Evolutionary conservation across 768 basidiomycete genomes (phyloP).

Genomic region (Rossbeevera mucosa): DNA sequence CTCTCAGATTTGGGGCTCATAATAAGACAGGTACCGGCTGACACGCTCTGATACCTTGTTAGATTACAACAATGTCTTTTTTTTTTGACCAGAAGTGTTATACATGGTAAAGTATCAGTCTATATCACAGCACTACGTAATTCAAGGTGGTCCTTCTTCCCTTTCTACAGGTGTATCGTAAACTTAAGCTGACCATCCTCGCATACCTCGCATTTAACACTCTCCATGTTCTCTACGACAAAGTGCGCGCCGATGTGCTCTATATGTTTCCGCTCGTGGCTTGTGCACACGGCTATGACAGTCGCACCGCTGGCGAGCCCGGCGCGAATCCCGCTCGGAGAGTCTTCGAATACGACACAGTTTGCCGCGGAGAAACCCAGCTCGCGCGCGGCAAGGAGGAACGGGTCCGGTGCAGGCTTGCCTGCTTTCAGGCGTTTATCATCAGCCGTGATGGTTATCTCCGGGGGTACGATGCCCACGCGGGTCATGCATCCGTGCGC

Average conservation of each 20-base stretch:
- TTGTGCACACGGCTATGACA: constrained; percentile 72
- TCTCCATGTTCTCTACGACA: constrained; percentile 52
- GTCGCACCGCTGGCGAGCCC: constrained; percentile 71
- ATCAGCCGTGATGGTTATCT: constrained; percentile 71
- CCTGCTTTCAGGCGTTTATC: constrained; percentile 67
- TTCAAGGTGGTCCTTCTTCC: background rate
- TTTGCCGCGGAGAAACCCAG: constrained; percentile 51
- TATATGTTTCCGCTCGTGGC: constrained; percentile 54
- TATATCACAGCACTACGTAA: background rate
- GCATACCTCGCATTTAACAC: constrained; percentile 38
- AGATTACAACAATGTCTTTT: no score
- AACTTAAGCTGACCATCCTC: constrained; percentile 43
- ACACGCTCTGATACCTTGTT: no score
- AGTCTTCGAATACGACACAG: constrained; percentile 81
- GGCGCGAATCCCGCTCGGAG: constrained; percentile 57
- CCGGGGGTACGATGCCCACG: constrained; percentile 63
- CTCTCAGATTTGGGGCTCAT: no score
- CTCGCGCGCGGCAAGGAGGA: constrained; percentile 57
- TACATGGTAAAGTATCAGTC: background rate
- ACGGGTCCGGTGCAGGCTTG: constrained; percentile 60
- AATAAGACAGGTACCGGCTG: no score
- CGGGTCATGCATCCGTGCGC: constrained; percentile 67
- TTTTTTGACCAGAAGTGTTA: no score
- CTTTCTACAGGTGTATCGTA: constrained; percentile 29
- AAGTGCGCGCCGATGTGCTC: constrained; percentile 54